Evolutionary conservation across 371 early-diverging fungal species (phyloP), one percentile per base, ranked within the genome.

Genomic region (Mortierella sp.): DNA sequence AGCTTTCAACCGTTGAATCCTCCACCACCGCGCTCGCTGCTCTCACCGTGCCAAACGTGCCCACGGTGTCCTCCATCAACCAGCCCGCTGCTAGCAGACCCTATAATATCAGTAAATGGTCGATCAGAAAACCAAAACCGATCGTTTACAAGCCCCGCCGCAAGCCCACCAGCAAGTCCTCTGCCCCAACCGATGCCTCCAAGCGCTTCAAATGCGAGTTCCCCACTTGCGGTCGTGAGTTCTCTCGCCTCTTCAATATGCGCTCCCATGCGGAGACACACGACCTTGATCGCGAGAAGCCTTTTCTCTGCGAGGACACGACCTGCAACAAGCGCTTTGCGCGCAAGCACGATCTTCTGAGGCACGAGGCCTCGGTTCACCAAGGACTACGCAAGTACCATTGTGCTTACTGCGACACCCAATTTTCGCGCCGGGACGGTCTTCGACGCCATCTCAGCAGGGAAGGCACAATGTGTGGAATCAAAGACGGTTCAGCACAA

Each of bases 171-270:
- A n/a, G n/a, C n/a, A n/a, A n/a, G n/a, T n/a, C n/a, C n/a, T n/a
- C n/a, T n/a, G n/a, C n/a, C n/a, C n/a, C n/a, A n/a, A n/a, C n/a
- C n/a, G n/a, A n/a, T n/a, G n/a, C n/a, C n/a, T n/a, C n/a, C n/a
- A 74, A 78, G 55, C 85, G 86, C 19, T 89, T 86, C 66, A 67
- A 85, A 16, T 90, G 90, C 55, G 55, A 22, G 16, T 73, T 77
- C 66, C 83, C 79, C 4, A 79, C 86, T 6, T 95, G 95, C 75
- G 81, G 80, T n/a, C 79, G 79, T 31, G 73, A 68, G n/a, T 95
- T 94, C 76, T 89, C 89, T 40, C 91, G 95, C 19, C 90, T 90
- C 29, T 93, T 90, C 77, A 95, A 95, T 76, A 86, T 95, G 58
- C 89, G 89, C 53, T 89, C 93, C 0, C 95, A 95, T 69, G 79